phyloP scores from a whole-genome alignment of 1,284 basidiomycete species.

The Cutaneotrichosporon sp. region DNA sequence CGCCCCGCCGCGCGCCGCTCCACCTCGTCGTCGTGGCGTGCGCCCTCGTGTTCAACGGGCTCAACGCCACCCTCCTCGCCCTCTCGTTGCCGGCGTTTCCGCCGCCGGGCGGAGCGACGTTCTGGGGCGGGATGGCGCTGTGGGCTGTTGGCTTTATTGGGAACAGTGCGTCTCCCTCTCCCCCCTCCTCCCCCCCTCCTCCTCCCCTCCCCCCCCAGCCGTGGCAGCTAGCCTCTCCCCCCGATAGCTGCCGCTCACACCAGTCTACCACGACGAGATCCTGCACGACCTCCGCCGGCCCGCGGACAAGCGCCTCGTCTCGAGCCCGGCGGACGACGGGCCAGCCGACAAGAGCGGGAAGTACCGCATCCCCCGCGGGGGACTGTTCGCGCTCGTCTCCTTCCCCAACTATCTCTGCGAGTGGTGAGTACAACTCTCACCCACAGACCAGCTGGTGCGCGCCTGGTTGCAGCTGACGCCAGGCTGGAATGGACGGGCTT shows the following conservation, averaged over 20 bases:
- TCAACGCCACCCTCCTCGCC: conserved; percentile 38
- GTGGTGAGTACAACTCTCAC: conserved; percentile 60
- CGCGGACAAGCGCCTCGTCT: conserved; percentile 26
- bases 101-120: conserved; percentile 48
- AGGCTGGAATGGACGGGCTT: conserved; percentile 81
- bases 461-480: neutral
- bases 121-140: conserved; percentile 65
- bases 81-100: conserved; percentile 34
- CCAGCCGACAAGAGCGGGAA: conserved; percentile 32
- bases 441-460: too few species aligned
- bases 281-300: conserved; percentile 68
- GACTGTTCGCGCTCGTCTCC: conserved; percentile 75
- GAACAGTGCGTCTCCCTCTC: conserved; percentile 57
- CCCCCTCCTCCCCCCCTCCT: neutral
- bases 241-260: conserved; percentile 10
- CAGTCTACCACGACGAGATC: conserved; percentile 81
- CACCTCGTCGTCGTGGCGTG: conserved; percentile 67
- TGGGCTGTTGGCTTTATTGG: conserved; percentile 73
- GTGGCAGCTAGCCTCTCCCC: too few species aligned
- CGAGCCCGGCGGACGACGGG: conserved; percentile 9
- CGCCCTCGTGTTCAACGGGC: conserved; percentile 59
- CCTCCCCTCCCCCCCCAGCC: too few species aligned
- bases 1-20: conserved; percentile 74
- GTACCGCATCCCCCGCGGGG: conserved; percentile 81
- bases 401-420: conserved; percentile 93